These are phyloP conservation scores for Nemania diffusa DNA, from an alignment of 2,329 filamentous ascomycete genomes.

Conservation along the genomic window DNA sequence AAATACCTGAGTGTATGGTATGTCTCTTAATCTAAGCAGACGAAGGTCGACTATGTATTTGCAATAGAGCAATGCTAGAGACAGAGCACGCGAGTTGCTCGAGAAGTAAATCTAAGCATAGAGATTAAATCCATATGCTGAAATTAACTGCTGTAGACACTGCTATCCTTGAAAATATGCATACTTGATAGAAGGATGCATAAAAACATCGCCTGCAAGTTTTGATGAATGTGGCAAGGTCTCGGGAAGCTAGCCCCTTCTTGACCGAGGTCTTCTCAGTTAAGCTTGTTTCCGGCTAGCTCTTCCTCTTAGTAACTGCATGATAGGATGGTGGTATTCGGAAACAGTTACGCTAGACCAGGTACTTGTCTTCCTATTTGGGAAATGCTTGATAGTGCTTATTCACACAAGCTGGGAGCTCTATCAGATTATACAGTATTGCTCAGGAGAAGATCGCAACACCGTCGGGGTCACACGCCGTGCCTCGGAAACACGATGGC, in stretches of 20 bases:
- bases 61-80: background rate
- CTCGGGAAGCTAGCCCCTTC: background rate
- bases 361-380: constrained; percentile 11
- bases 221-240: background rate
- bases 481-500: constrained; percentile 18
- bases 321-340: background rate
- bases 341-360: background rate
- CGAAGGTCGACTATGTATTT: background rate
- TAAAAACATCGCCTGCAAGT: background rate
- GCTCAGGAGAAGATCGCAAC: constrained; percentile 2
- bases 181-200: background rate
- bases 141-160: background rate
- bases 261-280: background rate
- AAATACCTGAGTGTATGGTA: background rate
- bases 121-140: background rate
- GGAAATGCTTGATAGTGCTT: constrained; percentile 13
- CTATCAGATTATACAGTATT: constrained; percentile 6
- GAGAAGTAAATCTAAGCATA: background rate
- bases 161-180: background rate
- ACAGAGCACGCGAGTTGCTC: background rate
- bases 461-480: constrained; percentile 12
- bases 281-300: background rate
- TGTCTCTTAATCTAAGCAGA: background rate
- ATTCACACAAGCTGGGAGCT: constrained; percentile 8
- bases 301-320: background rate